Conservation (phyloP, 768 basidiomycete genomes). For the Lepiota venenata region DNA sequence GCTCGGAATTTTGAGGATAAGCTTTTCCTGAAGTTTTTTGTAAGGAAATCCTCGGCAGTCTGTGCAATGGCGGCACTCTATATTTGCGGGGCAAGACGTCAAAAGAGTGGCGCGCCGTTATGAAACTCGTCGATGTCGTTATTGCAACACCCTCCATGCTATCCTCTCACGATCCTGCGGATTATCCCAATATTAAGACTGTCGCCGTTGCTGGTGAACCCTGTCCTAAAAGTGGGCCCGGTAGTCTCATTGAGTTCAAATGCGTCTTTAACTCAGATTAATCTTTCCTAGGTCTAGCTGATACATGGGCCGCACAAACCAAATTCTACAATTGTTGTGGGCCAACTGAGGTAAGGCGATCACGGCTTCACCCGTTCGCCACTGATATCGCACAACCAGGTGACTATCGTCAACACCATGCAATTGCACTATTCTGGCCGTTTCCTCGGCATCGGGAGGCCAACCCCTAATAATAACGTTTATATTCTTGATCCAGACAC, state of each 20-base stretch:
- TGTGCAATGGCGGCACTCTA: conserved; percentile 51
- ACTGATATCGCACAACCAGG: conserved; percentile 24
- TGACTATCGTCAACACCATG: conserved; percentile 57
- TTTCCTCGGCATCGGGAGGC: conserved; percentile 45
- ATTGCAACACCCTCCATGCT: conserved; percentile 58
- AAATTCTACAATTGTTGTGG: conserved; percentile 54
- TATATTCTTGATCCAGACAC: conserved; percentile 35
- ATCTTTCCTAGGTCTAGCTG: conserved; percentile 27
- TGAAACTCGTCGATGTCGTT: conserved; percentile 51
- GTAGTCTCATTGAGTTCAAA: not conserved
- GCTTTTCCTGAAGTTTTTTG: conserved; percentile 23
- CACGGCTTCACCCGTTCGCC: not conserved
- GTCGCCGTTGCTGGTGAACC: conserved; percentile 58
- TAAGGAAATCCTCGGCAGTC: conserved; percentile 53
- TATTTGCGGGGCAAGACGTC: conserved; percentile 51
- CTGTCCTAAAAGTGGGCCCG: conserved; percentile 44
- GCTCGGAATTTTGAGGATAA: not conserved
- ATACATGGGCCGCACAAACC: conserved; percentile 40
- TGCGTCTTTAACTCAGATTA: not conserved
- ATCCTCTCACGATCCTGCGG: conserved; percentile 42
- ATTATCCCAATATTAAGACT: conserved; percentile 52
- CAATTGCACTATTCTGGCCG: conserved; percentile 40
- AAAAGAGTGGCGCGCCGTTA: conserved; percentile 47
- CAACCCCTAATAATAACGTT: conserved; percentile 50
- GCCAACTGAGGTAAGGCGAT: conserved; percentile 45